These are phyloP conservation scores for Venturia carpophila DNA, from an alignment of 2,329 filamentous ascomycete genomes.

Conservation along the genomic window DNA sequence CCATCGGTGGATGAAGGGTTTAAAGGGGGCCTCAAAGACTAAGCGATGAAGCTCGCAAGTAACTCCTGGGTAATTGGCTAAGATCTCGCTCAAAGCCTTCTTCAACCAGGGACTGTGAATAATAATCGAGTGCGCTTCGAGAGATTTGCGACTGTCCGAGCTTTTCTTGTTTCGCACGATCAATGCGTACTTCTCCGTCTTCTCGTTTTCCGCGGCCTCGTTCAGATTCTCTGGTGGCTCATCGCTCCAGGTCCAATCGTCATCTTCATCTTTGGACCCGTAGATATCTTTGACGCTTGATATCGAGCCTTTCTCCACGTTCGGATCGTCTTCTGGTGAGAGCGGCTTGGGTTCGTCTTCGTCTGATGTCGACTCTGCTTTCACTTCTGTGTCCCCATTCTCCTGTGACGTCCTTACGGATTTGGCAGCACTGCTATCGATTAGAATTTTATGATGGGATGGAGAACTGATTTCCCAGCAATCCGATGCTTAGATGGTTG, in stretches of 20 bases:
- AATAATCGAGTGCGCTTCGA: constrained; percentile 26
- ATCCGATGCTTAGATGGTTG: no score
- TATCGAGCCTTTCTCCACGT: neutral
- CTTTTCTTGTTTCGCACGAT: constrained; percentile 23
- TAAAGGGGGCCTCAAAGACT: constrained; percentile 29
- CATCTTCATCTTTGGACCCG: constrained; percentile 40
- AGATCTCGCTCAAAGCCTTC: constrained; percentile 26
- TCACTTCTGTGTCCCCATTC: neutral
- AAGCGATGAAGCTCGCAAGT: constrained; percentile 27
- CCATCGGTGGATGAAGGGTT: constrained; percentile 32
- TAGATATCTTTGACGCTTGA: constrained; percentile 37
- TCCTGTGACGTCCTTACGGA: neutral
- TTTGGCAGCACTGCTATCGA: neutral
- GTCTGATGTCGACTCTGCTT: neutral
- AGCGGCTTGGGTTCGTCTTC: neutral
- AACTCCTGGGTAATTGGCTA: constrained; percentile 29
- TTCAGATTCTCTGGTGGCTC: constrained; percentile 13
- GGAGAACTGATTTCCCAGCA: no score
- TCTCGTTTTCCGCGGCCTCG: constrained; percentile 23
- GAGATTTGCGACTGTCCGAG: constrained; percentile 22
- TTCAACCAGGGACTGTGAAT: constrained; percentile 31
- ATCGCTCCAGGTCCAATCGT: constrained; percentile 41
- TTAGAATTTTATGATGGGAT: no score
- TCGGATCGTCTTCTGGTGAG: neutral
- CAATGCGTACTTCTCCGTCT: constrained; percentile 20